Conservation (phyloP, 108 stramenopile species). For the Pseudonitzschia pungens region DNA sequence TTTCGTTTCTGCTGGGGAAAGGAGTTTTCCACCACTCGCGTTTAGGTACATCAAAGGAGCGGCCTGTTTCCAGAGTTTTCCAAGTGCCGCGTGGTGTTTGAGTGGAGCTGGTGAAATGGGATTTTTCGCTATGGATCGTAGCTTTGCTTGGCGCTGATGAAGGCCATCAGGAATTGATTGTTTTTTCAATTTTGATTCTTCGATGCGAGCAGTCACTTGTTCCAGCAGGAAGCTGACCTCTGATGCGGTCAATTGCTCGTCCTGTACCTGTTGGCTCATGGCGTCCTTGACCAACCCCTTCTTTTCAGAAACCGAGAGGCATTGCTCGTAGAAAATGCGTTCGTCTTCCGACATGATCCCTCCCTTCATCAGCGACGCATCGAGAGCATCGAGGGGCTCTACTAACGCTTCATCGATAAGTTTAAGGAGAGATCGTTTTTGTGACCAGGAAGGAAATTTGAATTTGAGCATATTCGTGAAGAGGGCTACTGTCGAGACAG, state of each 20-base stretch:
- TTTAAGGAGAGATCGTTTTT: constrained; percentile 72
- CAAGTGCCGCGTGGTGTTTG: constrained; percentile 62
- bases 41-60: constrained; percentile 58
- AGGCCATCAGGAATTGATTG: constrained; percentile 46
- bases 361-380: constrained; percentile 75
- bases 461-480: constrained; percentile 65
- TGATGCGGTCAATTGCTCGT: constrained; percentile 52
- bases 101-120: constrained; percentile 52
- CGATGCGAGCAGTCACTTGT: constrained; percentile 60
- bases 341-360: constrained; percentile 61
- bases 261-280: constrained; percentile 72
- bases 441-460: constrained; percentile 81
- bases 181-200: constrained; percentile 47
- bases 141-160: constrained; percentile 52
- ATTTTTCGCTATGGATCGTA: constrained; percentile 39
- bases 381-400: constrained; percentile 49
- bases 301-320: constrained; percentile 61
- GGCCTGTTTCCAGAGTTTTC: constrained; percentile 63
- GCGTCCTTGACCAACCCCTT: constrained; percentile 51
- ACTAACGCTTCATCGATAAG: constrained; percentile 39
- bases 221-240: constrained; percentile 54
- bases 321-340: constrained; percentile 79
- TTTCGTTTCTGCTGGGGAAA: constrained; percentile 73
- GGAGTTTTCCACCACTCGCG: constrained; percentile 52
- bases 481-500: constrained; percentile 53